Evolutionary conservation across 164 flowering plant genomes (phyloP).

Genomic region (Vitis vinifera): DNA sequence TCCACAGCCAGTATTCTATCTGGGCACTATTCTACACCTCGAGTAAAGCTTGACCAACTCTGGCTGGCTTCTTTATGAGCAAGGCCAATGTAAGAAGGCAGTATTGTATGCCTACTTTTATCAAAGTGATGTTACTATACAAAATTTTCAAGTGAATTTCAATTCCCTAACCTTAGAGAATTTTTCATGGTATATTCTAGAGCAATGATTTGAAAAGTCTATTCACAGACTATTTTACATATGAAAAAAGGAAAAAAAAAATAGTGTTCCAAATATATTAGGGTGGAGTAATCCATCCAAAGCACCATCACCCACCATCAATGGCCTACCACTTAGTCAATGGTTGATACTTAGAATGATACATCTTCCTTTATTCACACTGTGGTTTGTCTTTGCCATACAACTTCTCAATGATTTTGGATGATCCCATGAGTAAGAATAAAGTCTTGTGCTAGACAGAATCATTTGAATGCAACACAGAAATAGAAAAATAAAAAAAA

Average conservation of each 20-base stretch:
- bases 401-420: conserved; percentile 17
- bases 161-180: no score
- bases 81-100: no score
- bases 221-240: no score
- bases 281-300: not conserved
- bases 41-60: conserved; percentile 27
- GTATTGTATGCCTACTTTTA: no score
- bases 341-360: conserved; percentile 21
- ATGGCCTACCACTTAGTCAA: conserved; percentile 31
- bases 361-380: conserved; percentile 17
- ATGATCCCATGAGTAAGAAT: not conserved
- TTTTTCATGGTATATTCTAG: no score
- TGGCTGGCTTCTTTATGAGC: conserved; percentile 8
- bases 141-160: no score
- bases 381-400: conserved; percentile 21
- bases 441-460: conserved; percentile 31
- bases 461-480: conserved; percentile 32
- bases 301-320: not conserved
- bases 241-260: no score
- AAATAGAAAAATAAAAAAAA: not conserved
- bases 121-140: no score
- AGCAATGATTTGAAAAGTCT: no score
- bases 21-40: conserved; percentile 30
- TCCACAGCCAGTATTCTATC: conserved; percentile 37
- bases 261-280: not conserved